Conservation (phyloP, 257 asterid genomes). For the Solanum etuberosum region DNA sequence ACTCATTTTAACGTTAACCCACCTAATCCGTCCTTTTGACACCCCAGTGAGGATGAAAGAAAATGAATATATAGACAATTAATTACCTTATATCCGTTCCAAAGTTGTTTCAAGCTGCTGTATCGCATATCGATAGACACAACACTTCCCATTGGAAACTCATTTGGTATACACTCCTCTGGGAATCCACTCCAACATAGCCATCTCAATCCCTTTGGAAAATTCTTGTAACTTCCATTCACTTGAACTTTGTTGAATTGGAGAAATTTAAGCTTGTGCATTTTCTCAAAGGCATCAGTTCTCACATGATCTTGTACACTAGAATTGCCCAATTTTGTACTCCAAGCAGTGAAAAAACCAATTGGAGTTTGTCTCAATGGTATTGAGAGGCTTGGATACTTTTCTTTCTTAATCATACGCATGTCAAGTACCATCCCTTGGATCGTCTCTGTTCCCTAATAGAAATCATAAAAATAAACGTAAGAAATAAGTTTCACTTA, state of each 20-base stretch:
- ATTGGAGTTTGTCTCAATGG: neutral
- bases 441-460: conserved; percentile 3
- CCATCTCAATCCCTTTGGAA: conserved; percentile 12
- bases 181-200: conserved; percentile 5
- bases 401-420: neutral
- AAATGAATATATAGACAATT: neutral
- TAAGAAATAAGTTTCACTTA: neutral
- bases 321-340: neutral
- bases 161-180: conserved; percentile 5
- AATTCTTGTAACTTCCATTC: neutral
- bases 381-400: neutral
- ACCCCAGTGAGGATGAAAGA: neutral
- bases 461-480: neutral
- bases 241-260: neutral
- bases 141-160: conserved; percentile 3
- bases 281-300: conserved; percentile 9
- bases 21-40: neutral
- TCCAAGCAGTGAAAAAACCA: neutral
- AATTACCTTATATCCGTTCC: conserved; percentile 11
- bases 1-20: neutral
- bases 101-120: conserved; percentile 3
- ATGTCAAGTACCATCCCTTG: conserved; percentile 6
- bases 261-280: conserved; percentile 4
- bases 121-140: conserved; percentile 7
- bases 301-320: neutral